Conservation (phyloP, 768 basidiomycete genomes). For the Hypholoma fasciculare region DNA sequence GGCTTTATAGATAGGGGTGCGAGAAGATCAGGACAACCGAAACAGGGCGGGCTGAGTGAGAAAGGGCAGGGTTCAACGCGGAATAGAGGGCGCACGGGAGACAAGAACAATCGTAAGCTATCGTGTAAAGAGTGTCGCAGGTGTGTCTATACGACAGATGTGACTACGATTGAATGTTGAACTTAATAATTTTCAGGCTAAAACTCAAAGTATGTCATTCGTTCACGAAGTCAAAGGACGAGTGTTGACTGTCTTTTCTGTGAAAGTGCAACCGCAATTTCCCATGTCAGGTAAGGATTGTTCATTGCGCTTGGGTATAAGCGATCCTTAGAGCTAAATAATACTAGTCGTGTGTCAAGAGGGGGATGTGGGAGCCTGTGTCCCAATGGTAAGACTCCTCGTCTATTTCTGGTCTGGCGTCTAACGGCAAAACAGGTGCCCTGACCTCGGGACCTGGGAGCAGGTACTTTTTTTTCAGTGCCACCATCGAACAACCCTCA, state of each 20-base stretch:
- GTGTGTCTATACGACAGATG: slow-evolving; percentile 14
- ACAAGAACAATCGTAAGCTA: slow-evolving; percentile 43
- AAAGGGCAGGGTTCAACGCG: neutral
- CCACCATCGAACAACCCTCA: too few relatives aligned
- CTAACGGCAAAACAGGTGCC: slow-evolving; percentile 33
- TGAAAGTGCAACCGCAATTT: slow-evolving; percentile 62
- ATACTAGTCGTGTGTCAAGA: slow-evolving; percentile 59
- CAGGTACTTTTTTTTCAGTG: slow-evolving; percentile 35
- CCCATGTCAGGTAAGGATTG: slow-evolving; percentile 50
- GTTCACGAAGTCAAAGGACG: too few relatives aligned
- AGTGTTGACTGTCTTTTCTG: neutral
- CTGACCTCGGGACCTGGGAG: slow-evolving; percentile 64
- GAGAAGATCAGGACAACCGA: slow-evolving; percentile 10
- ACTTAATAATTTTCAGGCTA: slow-evolving; percentile 27
- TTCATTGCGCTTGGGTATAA: neutral
- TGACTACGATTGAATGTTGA: too few relatives aligned
- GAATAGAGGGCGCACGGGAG: slow-evolving; percentile 27
- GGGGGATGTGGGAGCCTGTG: slow-evolving; percentile 64
- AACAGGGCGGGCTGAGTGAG: neutral
- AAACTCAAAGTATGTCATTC: slow-evolving; percentile 45
- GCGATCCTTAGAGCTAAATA: neutral
- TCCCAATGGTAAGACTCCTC: slow-evolving; percentile 46
- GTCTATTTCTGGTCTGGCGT: slow-evolving; percentile 10
- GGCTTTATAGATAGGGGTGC: too few relatives aligned
- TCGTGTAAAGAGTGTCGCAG: slow-evolving; percentile 56